These are phyloP conservation scores for Haplographium delicatum DNA, from an alignment of 495 filamentous ascomycete genomes.

Conservation along the genomic window DNA sequence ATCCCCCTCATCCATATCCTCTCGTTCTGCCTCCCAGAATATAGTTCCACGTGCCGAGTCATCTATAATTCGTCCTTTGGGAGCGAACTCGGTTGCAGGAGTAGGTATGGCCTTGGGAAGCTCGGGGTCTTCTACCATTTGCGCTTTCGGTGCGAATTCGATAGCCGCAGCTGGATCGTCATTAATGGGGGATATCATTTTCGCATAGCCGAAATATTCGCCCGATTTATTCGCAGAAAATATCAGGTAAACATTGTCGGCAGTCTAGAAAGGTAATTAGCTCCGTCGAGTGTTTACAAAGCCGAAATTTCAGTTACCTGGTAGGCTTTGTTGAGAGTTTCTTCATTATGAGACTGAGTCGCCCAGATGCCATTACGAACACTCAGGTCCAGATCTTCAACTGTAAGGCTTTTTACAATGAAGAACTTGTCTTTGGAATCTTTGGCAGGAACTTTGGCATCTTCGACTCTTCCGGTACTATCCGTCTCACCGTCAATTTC, in stretches of 20 bases:
- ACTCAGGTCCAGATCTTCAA: conserved; percentile 93
- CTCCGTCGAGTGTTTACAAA: conserved; percentile 10
- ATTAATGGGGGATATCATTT: conserved; percentile 82
- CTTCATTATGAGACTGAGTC: conserved; percentile 91
- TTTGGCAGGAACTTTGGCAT: conserved; percentile 5
- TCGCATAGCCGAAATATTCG: conserved; percentile 93
- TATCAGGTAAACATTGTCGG: conserved; percentile 88
- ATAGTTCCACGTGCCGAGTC: conserved; percentile 90
- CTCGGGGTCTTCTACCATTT: conserved; percentile 53
- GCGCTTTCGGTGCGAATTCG: conserved; percentile 54
- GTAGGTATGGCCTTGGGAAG: conserved; percentile 73
- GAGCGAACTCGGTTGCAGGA: conserved; percentile 71
- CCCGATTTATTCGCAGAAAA: conserved; percentile 98
- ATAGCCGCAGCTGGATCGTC: conserved; percentile 66
- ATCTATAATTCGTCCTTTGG: conserved; percentile 84
- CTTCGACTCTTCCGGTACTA: conserved; percentile 12
- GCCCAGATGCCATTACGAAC: conserved; percentile 86
- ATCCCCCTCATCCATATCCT: conserved; percentile 44
- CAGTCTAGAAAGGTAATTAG: conserved; percentile 43
- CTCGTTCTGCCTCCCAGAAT: conserved; percentile 84
- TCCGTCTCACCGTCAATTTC: conserved; percentile 18
- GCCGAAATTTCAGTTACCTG: conserved; percentile 49
- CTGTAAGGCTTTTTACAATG: conserved; percentile 88
- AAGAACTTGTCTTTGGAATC: conserved; percentile 69
- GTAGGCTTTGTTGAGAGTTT: conserved; percentile 75